Evolutionary conservation across 495 filamentous ascomycete species (phyloP), one percentile per base, ranked within the genome.

Genomic region (Neurospora sp.): DNA sequence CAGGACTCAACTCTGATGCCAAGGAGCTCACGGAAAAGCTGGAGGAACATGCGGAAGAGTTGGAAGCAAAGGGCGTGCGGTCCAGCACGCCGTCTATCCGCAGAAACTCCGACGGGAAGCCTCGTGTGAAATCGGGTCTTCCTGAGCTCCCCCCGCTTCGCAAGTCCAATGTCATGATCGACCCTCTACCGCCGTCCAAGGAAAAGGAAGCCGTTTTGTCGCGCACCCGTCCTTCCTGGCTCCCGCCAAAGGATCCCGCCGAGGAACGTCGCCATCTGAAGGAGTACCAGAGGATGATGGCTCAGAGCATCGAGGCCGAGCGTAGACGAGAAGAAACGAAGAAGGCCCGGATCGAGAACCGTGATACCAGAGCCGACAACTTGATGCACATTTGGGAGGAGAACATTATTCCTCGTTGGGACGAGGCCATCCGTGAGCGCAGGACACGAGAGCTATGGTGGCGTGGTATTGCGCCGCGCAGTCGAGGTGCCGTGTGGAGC

Each of bases 241-340:
- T 99, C 18, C 96, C 96, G 8, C 96, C 96, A 0, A 98, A 99
- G 82, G 90, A 93, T 74, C 94, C 93, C 37, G 93, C 92, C 70
- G 96, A 99, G 80, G 96, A 99, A 82, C 95, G 89, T 80, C 91
- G 90, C 72, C 96, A 99, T 79, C 76, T 99, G 72, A 95, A 88
- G 78, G 93, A 98, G 80, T 99, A 97, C 78, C 92, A 97, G 80
- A 89, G 86, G 78, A 98, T 99, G 93, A 96, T 97, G 93, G 90
- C 90, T 0, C 87, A 88, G 72, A 92, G 93, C 69, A 83, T 89
- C 40, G 93, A 97, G 82, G 88, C 91, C 62, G 87, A 90, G 35
- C 84, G 85, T 66, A 88, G 85, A 62, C 83, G 85, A 12, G 85
- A 90, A 71, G 84, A 82, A 10, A 82, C 86, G 39, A 86, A 84